These are phyloP conservation scores for Pestalotiopsis sp. DNA, from an alignment of 2,329 filamentous ascomycete genomes.

Conservation along the genomic window DNA sequence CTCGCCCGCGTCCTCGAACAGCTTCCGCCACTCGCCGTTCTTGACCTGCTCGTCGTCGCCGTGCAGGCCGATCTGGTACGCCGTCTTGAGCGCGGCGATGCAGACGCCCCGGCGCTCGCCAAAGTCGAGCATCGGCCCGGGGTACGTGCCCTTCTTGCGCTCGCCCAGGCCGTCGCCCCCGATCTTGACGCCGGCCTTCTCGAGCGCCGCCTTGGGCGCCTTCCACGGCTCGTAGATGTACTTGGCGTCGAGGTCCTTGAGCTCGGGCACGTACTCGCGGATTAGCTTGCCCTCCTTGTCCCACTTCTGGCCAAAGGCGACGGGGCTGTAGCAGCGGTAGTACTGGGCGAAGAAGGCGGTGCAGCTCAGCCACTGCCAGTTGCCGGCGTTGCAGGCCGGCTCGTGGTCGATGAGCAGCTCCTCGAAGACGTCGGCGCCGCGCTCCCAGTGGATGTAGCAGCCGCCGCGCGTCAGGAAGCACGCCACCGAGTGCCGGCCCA, in stretches of 20 bases:
- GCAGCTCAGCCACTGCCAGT: constrained; percentile 80
- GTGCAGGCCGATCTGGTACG: constrained; percentile 66
- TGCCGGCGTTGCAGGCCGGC: constrained; percentile 72
- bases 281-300: constrained; percentile 70
- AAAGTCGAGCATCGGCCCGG: constrained; percentile 81
- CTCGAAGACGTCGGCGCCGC: constrained; percentile 77
- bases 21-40: constrained; percentile 58
- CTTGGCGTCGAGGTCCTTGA: constrained; percentile 63
- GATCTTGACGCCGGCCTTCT: constrained; percentile 64
- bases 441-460: constrained; percentile 79
- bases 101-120: constrained; percentile 62
- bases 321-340: constrained; percentile 70
- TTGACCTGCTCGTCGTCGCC: constrained; percentile 65
- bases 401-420: constrained; percentile 78
- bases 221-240: constrained; percentile 84
- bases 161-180: constrained; percentile 50
- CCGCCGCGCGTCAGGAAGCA: constrained; percentile 81
- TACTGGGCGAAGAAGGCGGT: constrained; percentile 76
- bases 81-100: constrained; percentile 69
- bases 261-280: constrained; percentile 67
- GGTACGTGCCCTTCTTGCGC: constrained; percentile 57
- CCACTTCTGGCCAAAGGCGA: constrained; percentile 77
- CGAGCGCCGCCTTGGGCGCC: constrained; percentile 69
- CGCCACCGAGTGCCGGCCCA: constrained; percentile 76
- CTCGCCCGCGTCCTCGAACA: constrained; percentile 44